These are phyloP conservation scores for Ochromonadaceae sp. DNA, from an alignment of 352 stramenopile species.

Conservation along the genomic window DNA sequence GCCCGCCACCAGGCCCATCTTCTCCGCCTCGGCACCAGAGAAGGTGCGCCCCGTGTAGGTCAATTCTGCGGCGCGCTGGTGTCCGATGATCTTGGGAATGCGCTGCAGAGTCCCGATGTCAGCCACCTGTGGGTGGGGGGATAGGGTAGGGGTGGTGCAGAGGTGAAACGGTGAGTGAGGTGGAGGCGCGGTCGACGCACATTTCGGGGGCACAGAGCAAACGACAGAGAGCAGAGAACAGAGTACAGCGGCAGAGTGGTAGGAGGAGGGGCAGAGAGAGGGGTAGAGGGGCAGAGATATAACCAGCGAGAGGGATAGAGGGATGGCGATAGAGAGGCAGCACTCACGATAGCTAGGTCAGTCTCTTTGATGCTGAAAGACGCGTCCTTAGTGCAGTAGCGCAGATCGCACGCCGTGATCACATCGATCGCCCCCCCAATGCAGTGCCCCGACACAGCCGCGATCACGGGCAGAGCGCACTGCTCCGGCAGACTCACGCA, in stretches of 20 bases:
- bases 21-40: conserved; percentile 48
- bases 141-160: too few relatives aligned
- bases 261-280: too few relatives aligned
- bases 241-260: too few relatives aligned
- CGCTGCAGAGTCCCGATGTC: conserved; percentile 66
- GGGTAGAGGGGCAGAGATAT: too few relatives aligned
- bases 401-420: conserved; percentile 60
- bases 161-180: too few relatives aligned
- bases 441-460: conserved; percentile 51
- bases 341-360: conserved; percentile 50
- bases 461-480: conserved; percentile 61
- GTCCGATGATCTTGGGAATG: conserved; percentile 56
- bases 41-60: conserved; percentile 61
- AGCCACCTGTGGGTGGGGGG: too few relatives aligned
- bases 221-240: too few relatives aligned
- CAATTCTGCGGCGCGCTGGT: conserved; percentile 60
- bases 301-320: not conserved
- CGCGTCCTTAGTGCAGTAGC: conserved; percentile 56
- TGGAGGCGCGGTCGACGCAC: too few relatives aligned
- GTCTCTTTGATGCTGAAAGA: conserved; percentile 66
- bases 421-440: conserved; percentile 66
- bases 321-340: not conserved
- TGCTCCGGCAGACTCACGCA: conserved; percentile 58
- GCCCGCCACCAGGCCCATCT: conserved; percentile 54
- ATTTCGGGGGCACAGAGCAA: too few relatives aligned